Conservation (phyloP, 805 yeast genomes). For the Sugiyamaella lignohabitans region DNA sequence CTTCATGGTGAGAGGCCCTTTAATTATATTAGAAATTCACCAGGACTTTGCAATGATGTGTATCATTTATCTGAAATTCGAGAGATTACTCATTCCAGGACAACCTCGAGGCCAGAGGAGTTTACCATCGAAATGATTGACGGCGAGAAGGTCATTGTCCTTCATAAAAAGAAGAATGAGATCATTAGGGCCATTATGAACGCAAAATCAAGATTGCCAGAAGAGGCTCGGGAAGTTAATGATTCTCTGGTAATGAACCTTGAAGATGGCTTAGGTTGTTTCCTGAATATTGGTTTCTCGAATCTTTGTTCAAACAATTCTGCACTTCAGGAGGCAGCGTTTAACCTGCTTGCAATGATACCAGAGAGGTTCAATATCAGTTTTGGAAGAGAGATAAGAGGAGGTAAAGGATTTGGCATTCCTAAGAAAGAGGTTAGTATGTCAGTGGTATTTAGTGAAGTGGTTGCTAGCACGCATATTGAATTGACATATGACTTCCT, state of each 20-base stretch:
- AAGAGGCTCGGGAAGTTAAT: not conserved
- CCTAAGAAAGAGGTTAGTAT: conserved; percentile 63
- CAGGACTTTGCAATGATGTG: conserved; percentile 31
- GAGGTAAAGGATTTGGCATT: conserved; percentile 54
- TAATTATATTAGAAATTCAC: conserved; percentile 12
- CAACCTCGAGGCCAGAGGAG: conserved; percentile 35
- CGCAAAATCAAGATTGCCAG: conserved; percentile 12
- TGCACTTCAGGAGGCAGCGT: conserved; percentile 57
- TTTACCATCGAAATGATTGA: conserved; percentile 36
- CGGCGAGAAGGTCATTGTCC: conserved; percentile 8
- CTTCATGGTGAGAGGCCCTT: conserved; percentile 27
- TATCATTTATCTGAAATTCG: conserved; percentile 37
- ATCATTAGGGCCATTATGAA: conserved; percentile 21
- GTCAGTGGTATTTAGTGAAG: conserved; percentile 48
- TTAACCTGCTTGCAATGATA: conserved; percentile 54
- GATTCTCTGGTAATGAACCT: conserved; percentile 10
- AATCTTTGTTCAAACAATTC: conserved; percentile 58
- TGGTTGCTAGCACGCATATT: conserved; percentile 53
- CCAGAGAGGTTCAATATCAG: conserved; percentile 54
- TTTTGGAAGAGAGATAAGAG: conserved; percentile 50
- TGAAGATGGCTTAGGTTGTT: conserved; percentile 47
- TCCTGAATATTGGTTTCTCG: conserved; percentile 58
- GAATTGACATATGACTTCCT: conserved; percentile 53
- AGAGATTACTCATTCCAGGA: conserved; percentile 37
- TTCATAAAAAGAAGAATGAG: conserved; percentile 15